Conservation (phyloP, 441 rosid species). For the Adansonia grandidieri region DNA sequence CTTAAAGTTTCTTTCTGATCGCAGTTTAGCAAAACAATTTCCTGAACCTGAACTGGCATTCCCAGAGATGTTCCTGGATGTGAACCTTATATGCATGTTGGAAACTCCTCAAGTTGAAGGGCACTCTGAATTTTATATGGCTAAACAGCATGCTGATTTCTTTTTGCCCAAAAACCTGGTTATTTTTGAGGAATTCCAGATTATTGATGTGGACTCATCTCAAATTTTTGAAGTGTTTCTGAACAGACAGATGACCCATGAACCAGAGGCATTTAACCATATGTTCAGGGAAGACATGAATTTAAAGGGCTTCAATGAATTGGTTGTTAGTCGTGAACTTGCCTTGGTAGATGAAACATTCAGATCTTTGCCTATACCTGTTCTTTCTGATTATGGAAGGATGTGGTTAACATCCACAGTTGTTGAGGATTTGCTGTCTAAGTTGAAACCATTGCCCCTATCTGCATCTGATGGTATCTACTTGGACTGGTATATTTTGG, state of each 20-base stretch:
- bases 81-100: constrained; percentile 54
- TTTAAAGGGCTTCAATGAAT: constrained; percentile 68
- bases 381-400: constrained; percentile 51
- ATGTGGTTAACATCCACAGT: constrained; percentile 46
- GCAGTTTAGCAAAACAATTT: constrained; percentile 48
- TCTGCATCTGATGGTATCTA: constrained; percentile 84
- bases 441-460: constrained; percentile 50
- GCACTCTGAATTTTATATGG: constrained; percentile 37
- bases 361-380: constrained; percentile 78
- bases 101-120: constrained; percentile 39
- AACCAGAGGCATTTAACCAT: constrained; percentile 50
- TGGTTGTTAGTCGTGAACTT: constrained; percentile 78
- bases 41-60: constrained; percentile 46
- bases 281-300: constrained; percentile 62
- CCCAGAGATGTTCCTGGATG: constrained; percentile 37
- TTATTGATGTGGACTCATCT: constrained; percentile 55
- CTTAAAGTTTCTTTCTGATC: constrained; percentile 49
- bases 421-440: constrained; percentile 50
- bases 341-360: constrained; percentile 74
- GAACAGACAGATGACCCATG: constrained; percentile 41
- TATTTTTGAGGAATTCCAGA: constrained; percentile 63
- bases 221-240: constrained; percentile 50
- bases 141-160: constrained; percentile 35
- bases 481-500: constrained; percentile 85
- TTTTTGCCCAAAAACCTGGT: constrained; percentile 34